phyloP scores from a whole-genome alignment of 208 protist species.

The Acanthamoeba lenticulata region DNA sequence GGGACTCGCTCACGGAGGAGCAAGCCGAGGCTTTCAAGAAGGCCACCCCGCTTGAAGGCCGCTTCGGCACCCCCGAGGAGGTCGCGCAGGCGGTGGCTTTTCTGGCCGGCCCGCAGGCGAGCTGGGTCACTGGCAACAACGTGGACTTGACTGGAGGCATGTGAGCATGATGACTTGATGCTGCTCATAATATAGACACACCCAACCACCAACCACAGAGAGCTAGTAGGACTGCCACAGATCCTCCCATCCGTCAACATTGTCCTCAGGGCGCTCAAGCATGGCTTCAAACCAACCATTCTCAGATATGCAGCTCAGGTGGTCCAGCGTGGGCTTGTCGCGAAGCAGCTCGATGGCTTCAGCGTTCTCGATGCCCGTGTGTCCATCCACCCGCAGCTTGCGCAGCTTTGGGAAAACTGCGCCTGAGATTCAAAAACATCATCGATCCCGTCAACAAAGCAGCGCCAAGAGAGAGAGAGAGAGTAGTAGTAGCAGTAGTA shows the following conservation, averaged over 20 bases:
- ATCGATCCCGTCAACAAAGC: too few relatives aligned
- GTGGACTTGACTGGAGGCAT: background rate
- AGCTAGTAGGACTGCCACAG: too few relatives aligned
- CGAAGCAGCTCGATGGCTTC: background rate
- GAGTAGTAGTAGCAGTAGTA: too few relatives aligned
- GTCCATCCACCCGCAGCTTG: background rate
- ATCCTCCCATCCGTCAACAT: too few relatives aligned
- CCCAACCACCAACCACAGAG: too few relatives aligned
- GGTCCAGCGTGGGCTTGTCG: background rate
- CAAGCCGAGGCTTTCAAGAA: background rate
- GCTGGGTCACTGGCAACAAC: conserved; percentile 3
- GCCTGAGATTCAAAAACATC: background rate
- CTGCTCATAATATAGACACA: too few relatives aligned
- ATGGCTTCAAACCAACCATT: background rate
- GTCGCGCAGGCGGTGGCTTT: background rate
- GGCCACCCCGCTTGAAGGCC: background rate
- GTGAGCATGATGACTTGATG: too few relatives aligned
- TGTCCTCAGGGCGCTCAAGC: background rate
- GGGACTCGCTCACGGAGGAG: background rate
- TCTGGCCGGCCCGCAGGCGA: conserved; percentile 22
- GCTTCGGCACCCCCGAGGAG: background rate
- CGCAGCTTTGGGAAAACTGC: background rate
- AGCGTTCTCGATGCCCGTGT: background rate
- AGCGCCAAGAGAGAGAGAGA: too few relatives aligned
- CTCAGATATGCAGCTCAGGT: background rate